Base-by-base conservation (phyloP, 2,329 filamentous ascomycete genomes). In the Ophiocordyceps camponoti-leonardi region DNA sequence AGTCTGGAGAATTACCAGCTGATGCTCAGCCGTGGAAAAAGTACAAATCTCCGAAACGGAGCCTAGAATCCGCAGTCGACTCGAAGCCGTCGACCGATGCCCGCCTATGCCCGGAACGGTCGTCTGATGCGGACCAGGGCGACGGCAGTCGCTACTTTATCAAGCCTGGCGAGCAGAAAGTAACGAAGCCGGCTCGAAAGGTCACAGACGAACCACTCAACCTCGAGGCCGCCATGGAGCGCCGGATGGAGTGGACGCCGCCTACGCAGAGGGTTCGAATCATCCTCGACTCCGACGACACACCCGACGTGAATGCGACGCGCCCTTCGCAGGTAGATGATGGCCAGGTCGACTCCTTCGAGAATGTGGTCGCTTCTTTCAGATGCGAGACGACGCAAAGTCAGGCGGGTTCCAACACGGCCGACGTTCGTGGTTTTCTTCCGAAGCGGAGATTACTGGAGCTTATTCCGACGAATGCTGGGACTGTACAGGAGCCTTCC, bases 231-330 rank as follows among this genome's bases (percentile, higher is more conserved):
- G 82, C 81, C 8, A 57, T 72, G 23, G 65, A 63, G 42, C 68
- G 82, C 48, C 69, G 77, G 48, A 55, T 63, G 14, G 70, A 79
- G 47, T 87, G 83, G 83, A 87, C 83, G 1, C 83, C 81, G 2
- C 72, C 77, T 4, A 68, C 66, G 42, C 56, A 66, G 31, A 67
- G 66, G 40, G 52, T 51, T 1, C 47, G 56, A 3, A 48, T 56
- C 47, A 53, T 49, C 37, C 50, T 58, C 3, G 56, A 56, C 14
- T 57, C 59, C 0, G 59, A 59, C 8, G 59, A 58, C 7, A 58
- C 60, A 1, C 62, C 65, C 0, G 52, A 46, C 8, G 37, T 49
- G 7, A 49, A 53, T 5, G 49, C 46, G 2, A 30, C 45, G 7
- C 35, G 33, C 26, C 49, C 46, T 4, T 47, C 51, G 6, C 48